Base-by-base conservation (phyloP, 345 rosid species). In the Conringia planisiliqua region DNA sequence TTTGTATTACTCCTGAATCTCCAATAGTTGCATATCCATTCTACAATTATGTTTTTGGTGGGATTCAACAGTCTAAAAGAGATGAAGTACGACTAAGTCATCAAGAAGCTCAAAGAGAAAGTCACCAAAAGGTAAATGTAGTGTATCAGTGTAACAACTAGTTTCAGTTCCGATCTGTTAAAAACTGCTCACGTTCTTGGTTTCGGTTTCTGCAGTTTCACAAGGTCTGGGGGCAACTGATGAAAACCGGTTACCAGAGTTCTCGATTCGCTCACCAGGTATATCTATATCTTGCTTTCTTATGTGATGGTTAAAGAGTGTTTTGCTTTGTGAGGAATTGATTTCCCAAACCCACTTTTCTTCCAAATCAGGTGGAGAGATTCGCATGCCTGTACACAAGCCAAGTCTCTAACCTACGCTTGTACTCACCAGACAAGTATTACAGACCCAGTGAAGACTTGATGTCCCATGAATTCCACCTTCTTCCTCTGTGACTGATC, bases 221-320 rank as follows among this genome's bases (percentile, higher is more conserved):
- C 83, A 84, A 83, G 59, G 90, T 86, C 38, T 95, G 99, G 99
- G 99, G 99, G 26, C 99, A 95, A 46, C 90, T 95, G 36, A 86
- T 95, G 97, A 95, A 92, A 88, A 92, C 99, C 1, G 99, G 97
- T 24, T 95, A 89, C 81, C 99, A 92, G 73, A 92, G 93, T 78
- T 95, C 97, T 39, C 91, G 96, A 47, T 95, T 95, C 68, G 99
- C 99, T n/a, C 99, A 95, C 84, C 99, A 92, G 91, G 98, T 88
- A 57, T 48, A 46, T 46, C 16, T 5, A 22, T n/a, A 9, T 14
- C 36, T 17, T 62, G 62, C 7, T 65, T 44, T 33, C 71, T 56
- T 18, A 20, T 26, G 29, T 22, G 17, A 9, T 0, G 11, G 50
- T 60, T 36, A 22, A 22, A 0, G 5, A 24, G 5, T 10, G 6